Base-by-base conservation (phyloP, 495 filamentous ascomycete species). In the Podospora australis region DNA sequence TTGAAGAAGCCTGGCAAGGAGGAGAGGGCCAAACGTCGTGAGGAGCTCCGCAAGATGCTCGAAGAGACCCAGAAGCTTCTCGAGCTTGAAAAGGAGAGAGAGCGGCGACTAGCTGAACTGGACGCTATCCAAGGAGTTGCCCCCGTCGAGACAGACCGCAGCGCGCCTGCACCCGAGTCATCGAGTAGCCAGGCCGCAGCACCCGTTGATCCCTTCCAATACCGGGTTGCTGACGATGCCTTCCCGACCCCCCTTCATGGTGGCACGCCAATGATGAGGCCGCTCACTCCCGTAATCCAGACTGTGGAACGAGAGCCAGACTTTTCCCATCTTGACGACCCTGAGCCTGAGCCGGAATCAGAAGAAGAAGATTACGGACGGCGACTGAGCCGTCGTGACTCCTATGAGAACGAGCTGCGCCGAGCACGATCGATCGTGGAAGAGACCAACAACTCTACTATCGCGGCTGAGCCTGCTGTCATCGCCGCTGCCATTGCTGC, bases 171-270 rank as follows among this genome's bases (percentile, higher is more conserved):
- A 9, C n/a, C n/a, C n/a, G 50, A 44, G 44, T 61, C n/a, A 6
- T 16, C n/a, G n/a, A 36, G 44, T 56, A 46, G 32, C 44, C 44
- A 21, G 30, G 29, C 51, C 7, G 39, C 49, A 6, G 41, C 60
- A 10, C n/a, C n/a, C n/a, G 49, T 75, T 46, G 71, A 78, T 53
- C 70, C 73, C 13, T 78, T 78, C 56, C 65, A 73, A 49, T 78
- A 56, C 41, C 76, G 75, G 53, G 74, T 76, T 48, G 23, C 60
- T 11, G 64, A 71, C 40, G 69, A 74, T 57, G 71, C 72, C 38
- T 77, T 74, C 42, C 54, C 52, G 26, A 70, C 72, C 17, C 70
- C 71, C 7, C 39, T 46, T 6, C 47, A 58, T 44, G 50, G 54
- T 22, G n/a, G n/a, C n/a, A 67, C 63, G n/a, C 71, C 64, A 25